A percentile compares a stretch with the other conserved stretches of the same genome.
Conservation (phyloP, 805 yeast genomes). For the Metschnikowia henanensis region DNA sequence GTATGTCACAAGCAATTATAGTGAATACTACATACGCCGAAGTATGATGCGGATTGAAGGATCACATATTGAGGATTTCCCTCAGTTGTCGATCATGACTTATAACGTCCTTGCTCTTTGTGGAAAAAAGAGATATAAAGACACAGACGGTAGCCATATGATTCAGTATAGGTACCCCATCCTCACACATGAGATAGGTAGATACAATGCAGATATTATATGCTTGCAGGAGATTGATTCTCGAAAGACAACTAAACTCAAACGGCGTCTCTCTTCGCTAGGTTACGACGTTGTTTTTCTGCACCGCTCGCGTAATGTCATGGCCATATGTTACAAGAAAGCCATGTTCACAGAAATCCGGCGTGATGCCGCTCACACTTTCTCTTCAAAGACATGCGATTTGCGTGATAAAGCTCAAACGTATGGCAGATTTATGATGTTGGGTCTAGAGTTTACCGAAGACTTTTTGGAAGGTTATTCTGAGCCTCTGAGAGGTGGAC, state of each 20-base stretch:
- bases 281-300: slow-evolving; percentile 1
- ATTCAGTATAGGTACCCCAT: not conserved
- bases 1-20: not conserved
- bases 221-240: slow-evolving; percentile 5
- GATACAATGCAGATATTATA: slow-evolving; percentile 4
- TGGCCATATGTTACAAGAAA: slow-evolving; percentile 7
- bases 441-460: slow-evolving; percentile 1
- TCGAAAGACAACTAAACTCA: not conserved
- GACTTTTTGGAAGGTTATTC: not conserved
- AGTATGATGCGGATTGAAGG: not conserved
- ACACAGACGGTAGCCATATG: not conserved
- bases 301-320: not conserved
- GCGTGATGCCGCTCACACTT: not conserved
- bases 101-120: slow-evolving; percentile 45
- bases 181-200: slow-evolving; percentile 1
- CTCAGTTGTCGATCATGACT: slow-evolving; percentile 5
- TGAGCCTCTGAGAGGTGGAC: not conserved
- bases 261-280: not conserved
- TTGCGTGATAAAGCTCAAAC: not conserved
- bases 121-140: not conserved
- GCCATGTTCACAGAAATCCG: not conserved
- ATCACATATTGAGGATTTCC: no score
- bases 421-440: not conserved
- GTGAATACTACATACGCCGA: not conserved
- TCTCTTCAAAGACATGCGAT: not conserved